These are phyloP conservation scores for Rutstroemia sp. DNA, from an alignment of 2,329 filamentous ascomycete genomes.

Conservation along the genomic window DNA sequence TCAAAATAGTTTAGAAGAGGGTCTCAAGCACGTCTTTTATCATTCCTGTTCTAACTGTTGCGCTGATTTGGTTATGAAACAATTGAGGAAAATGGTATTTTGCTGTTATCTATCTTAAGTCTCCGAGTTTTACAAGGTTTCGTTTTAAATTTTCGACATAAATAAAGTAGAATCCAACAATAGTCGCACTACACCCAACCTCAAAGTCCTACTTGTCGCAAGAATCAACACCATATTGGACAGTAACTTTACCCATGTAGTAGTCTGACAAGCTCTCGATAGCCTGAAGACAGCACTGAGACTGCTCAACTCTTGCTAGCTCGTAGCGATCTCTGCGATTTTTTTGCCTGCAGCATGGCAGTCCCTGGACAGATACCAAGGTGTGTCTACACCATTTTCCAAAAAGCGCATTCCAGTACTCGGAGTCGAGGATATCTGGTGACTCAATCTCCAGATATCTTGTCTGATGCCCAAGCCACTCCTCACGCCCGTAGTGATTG, in stretches of 20 bases:
- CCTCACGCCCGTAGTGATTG: slow-evolving; percentile 4
- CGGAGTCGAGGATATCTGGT: not conserved
- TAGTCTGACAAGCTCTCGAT: not conserved
- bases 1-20: no score
- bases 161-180: no score
- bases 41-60: no score
- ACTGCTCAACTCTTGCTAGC: not conserved
- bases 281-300: not conserved
- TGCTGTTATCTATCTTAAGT: no score
- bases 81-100: no score
- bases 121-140: no score
- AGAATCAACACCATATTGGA: not conserved
- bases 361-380: not conserved
- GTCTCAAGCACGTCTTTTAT: no score
- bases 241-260: not conserved
- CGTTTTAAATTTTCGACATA: no score
- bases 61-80: no score
- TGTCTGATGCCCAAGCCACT: not conserved
- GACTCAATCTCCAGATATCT: slow-evolving; percentile 4
- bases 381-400: not conserved
- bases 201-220: not conserved
- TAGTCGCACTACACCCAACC: no score
- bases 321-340: not conserved
- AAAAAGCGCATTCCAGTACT: not conserved
- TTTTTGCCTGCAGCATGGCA: not conserved